Evolutionary conservation across 2,329 filamentous ascomycete species (phyloP).

Genomic region (Atkinsonella texensis): DNA sequence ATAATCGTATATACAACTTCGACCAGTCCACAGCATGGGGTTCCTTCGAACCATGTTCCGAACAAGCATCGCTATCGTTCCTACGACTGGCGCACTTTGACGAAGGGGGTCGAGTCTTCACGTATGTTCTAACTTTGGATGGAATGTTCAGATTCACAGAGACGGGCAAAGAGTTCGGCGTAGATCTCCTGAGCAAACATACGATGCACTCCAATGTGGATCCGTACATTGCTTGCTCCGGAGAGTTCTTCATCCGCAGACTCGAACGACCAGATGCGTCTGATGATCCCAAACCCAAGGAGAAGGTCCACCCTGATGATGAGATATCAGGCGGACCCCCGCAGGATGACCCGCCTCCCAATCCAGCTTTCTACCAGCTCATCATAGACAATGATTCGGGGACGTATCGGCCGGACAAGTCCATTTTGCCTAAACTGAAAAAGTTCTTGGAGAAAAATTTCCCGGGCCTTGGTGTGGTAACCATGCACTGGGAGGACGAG

Average conservation of each 20-base stretch:
- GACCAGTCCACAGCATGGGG: conserved; percentile 65
- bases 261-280: conserved; percentile 37
- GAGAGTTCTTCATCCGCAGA: conserved; percentile 82
- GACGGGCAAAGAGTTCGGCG: conserved; percentile 89
- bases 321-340: conserved; percentile 36
- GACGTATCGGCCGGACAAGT: conserved; percentile 79
- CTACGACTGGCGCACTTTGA: conserved; percentile 79
- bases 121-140: conserved; percentile 83
- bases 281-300: conserved; percentile 28
- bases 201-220: conserved; percentile 94
- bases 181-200: conserved; percentile 87
- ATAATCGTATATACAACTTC: conserved; percentile 80
- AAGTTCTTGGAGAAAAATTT: conserved; percentile 61
- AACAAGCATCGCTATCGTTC: conserved; percentile 66
- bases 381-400: conserved; percentile 93
- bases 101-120: conserved; percentile 76
- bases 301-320: conserved; percentile 39
- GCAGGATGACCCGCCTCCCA: conserved; percentile 26
- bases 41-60: conserved; percentile 50
- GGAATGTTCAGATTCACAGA: conserved; percentile 84
- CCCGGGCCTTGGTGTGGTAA: conserved; percentile 61
- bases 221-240: conserved; percentile 82
- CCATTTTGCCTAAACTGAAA: conserved; percentile 59
- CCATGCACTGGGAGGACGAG: conserved; percentile 69
- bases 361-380: conserved; percentile 61